Evolutionary conservation across 2,329 filamentous ascomycete species (phyloP).

Genomic region (Botrytis elliptica): DNA sequence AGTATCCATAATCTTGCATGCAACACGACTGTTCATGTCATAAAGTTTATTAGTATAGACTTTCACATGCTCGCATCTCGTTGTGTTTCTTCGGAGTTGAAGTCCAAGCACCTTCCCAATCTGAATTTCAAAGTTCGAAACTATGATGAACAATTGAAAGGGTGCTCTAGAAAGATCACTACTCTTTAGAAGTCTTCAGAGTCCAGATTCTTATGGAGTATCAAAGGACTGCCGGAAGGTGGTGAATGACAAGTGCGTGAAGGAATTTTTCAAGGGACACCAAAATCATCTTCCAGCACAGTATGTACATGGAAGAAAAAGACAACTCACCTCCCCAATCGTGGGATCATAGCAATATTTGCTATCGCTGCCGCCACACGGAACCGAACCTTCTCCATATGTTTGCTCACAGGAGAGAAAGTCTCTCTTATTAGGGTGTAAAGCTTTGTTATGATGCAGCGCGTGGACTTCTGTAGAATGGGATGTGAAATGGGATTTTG

Average conservation of each 20-base stretch:
- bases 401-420: constrained; percentile 27
- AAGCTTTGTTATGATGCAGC: background rate
- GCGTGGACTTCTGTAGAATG: background rate
- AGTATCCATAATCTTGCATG: constrained; percentile 28
- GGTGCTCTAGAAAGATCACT: background rate
- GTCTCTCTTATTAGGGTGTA: constrained; percentile 13
- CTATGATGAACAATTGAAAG: background rate
- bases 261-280: background rate
- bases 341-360: constrained; percentile 31
- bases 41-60: background rate
- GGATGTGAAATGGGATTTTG: background rate
- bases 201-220: background rate
- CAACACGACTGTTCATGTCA: constrained; percentile 25
- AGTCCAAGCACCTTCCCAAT: background rate
- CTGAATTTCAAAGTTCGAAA: background rate
- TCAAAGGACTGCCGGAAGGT: background rate
- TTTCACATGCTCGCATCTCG: background rate
- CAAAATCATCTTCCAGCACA: background rate
- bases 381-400: constrained; percentile 25
- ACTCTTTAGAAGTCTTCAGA: background rate
- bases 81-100: background rate
- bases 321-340: constrained; percentile 25
- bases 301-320: background rate
- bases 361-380: constrained; percentile 23
- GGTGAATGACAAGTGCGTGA: background rate